Base-by-base conservation (phyloP, 345 rosid species). In the Leavenworthia alabamica region DNA sequence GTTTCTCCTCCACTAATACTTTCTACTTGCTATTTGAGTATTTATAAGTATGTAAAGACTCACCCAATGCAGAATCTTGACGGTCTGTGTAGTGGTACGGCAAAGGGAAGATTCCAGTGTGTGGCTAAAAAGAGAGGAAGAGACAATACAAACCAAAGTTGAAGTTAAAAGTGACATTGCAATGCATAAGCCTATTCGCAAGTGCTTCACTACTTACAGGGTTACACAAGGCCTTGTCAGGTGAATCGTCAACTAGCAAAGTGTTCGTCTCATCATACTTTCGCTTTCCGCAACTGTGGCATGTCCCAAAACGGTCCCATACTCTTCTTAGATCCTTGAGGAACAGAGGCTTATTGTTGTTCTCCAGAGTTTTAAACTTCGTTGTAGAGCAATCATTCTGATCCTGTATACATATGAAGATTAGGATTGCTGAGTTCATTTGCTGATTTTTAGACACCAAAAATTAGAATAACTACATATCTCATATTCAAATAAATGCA, bases 151-250 rank as follows among this genome's bases (percentile, higher is more conserved):
- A 60, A 29, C 22, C 20, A 9, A 11, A 43, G 57, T 14, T 37
- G 48, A 45, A 13, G 45, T 29, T 39, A 32, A n/a, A 24, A 58
- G 8, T 37, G 39, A 50, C 8, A 64, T 8, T 39, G 16, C n/a
- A 56, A 39, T 62, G 44, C 43, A 62, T n/a, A 47, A 55, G 45
- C 12, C n/a, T 55, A 17, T n/a, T 46, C 8, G 17, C 27, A 53
- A 20, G 39, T 42, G 49, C 29, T 41, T 7, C 4, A 52, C 42
- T 39, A 64, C 73, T 74, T 71, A 92, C 96, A 14, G 94, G 89
- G 78, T 92, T 92, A 60, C 83, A 83, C 73, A 92, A 73, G 20
- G 94, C 86, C 65, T 92, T 93, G 68, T 93, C 78, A 1, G 94
- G 96, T 27, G 96, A 89, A 73, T 92, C 99, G 51, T 89, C 97